Evolutionary conservation across 2,329 filamentous ascomycete species (phyloP), one percentile per base, ranked within the genome.

Genomic region (Pseudogymnoascus sp.): DNA sequence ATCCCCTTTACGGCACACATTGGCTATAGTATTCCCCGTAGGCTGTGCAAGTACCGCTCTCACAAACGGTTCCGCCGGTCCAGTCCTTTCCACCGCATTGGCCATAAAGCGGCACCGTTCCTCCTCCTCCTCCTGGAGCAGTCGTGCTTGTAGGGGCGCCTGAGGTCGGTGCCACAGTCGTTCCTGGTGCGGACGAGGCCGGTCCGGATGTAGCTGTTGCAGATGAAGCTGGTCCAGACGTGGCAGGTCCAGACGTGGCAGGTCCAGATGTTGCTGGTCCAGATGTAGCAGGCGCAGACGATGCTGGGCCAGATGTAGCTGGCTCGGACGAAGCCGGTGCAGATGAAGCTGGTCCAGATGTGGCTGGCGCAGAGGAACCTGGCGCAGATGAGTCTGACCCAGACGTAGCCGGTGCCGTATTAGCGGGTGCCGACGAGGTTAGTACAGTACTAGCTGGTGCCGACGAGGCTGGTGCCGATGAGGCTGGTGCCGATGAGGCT

Each of bases 111-210:
- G 43, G 43, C 43, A 53, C 43, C n/a, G 43, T 53, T 12, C 25
- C 25, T 6, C 41, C 41, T 28, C 22, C 41, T 6, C 25, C n/a
- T 7, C 20, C 25, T 9, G 43, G 15, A 7, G 43, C 30, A 9
- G 8, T 53, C 28, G 43, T 3, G 28, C 43, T 25, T 25, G 22
- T 33, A 12, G 43, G 43, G 2, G 25, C 43, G 11, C 37, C 50
- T 5, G 50, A 50, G 30, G 43, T 53, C n/a, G 43, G 25, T 6
- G 28, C 22, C 4, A 33, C 43, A 33, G 63, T 62, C 6, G 62
- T 61, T 4, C 53, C 60, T 11, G 61, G 58, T 5, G 50, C 57
- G 1, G 64, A 63, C 6, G 43, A 33, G 12, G 43, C 43, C 11
- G 43, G 18, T 41, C 18, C 39, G 4, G 39, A 41, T 2, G 39